These are phyloP conservation scores for Fusarium incarnatum DNA, from an alignment of 2,329 filamentous ascomycete genomes.

Conservation along the genomic window DNA sequence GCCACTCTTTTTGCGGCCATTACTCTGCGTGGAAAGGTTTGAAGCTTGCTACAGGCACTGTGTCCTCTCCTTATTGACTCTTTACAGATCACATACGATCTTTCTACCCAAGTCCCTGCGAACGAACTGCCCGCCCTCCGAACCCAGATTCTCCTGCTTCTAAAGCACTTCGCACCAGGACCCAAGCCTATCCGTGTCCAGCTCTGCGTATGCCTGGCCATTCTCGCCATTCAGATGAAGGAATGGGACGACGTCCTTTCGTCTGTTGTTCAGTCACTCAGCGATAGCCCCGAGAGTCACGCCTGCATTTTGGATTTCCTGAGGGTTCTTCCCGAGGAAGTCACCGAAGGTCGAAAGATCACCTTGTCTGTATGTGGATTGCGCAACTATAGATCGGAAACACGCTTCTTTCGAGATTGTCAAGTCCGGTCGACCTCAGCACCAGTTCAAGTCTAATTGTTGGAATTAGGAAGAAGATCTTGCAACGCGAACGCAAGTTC, in stretches of 20 bases:
- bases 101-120: slow-evolving; percentile 83
- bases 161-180: slow-evolving; percentile 84
- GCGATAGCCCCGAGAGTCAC: slow-evolving; percentile 80
- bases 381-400: slow-evolving; percentile 60
- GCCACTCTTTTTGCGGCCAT: slow-evolving; percentile 96
- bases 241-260: slow-evolving; percentile 93
- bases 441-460: slow-evolving; percentile 54
- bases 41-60: background rate
- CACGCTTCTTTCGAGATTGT: slow-evolving; percentile 50
- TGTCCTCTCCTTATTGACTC: slow-evolving; percentile 1
- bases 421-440: slow-evolving; percentile 53
- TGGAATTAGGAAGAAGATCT: slow-evolving; percentile 92
- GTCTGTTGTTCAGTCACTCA: slow-evolving; percentile 82
- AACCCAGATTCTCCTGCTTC: slow-evolving; percentile 83
- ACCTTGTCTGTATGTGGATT: slow-evolving; percentile 95
- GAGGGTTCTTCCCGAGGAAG: slow-evolving; percentile 96
- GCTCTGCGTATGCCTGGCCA: slow-evolving; percentile 93
- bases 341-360: slow-evolving; percentile 99
- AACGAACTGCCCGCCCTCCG: slow-evolving; percentile 81
- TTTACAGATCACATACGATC: slow-evolving; percentile 92
- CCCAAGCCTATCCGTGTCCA: slow-evolving; percentile 89
- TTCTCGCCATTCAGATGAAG: slow-evolving; percentile 95
- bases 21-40: slow-evolving; percentile 96
- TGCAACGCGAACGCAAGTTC: slow-evolving; percentile 82
- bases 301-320: slow-evolving; percentile 95